Conservation (phyloP, 306 rosid genomes). For the Pterocarpus macrocarpus region DNA sequence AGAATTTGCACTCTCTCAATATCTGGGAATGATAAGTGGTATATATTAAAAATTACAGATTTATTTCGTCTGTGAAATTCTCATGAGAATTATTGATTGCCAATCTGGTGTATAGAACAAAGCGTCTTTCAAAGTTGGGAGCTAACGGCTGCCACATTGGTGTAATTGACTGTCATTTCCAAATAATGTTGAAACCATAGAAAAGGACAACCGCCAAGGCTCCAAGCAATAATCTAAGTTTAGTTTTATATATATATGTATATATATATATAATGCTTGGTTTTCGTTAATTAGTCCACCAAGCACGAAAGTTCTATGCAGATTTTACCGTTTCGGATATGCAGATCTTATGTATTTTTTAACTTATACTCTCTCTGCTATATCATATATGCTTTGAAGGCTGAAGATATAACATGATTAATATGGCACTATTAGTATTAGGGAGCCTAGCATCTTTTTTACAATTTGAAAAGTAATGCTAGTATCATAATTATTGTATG, state of each 20-base stretch:
- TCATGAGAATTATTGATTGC: constrained; percentile 41
- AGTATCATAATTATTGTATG: constrained; percentile 10
- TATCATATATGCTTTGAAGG: not conserved
- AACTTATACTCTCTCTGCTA: not conserved
- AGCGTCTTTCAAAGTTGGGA: constrained; percentile 48
- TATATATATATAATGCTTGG: not conserved
- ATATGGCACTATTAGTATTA: not conserved
- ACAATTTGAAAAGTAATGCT: not conserved
- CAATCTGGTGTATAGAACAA: constrained; percentile 36
- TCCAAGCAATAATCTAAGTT: constrained; percentile 13
- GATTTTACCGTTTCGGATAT: not conserved
- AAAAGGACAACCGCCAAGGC: constrained; percentile 25
- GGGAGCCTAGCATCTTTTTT: not conserved
- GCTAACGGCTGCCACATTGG: constrained; percentile 35
- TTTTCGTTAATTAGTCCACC: constrained; percentile 11
- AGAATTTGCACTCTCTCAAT: not conserved
- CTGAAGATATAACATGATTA: not conserved
- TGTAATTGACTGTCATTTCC: constrained; percentile 9
- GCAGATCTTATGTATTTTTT: not conserved
- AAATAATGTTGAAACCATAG: not conserved
- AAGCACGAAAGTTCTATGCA: not conserved
- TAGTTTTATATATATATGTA: not conserved
- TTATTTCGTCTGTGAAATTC: not conserved
- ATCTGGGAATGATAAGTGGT: constrained; percentile 21
- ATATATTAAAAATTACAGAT: constrained; percentile 1